phyloP scores from a whole-genome alignment of 257 asterid species.

The Solanum neorickii region DNA sequence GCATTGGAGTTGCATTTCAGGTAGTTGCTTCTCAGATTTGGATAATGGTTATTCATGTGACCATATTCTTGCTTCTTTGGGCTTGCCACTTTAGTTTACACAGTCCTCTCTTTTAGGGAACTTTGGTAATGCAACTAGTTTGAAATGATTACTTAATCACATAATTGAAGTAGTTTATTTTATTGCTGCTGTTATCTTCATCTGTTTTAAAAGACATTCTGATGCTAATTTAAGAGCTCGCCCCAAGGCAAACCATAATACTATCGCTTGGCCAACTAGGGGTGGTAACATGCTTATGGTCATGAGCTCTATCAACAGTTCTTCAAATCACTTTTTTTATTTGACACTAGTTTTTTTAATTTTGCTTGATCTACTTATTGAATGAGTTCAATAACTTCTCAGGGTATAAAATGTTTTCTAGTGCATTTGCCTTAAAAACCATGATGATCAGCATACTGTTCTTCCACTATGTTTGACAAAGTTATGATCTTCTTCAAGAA shows the following conservation, averaged over 20 bases:
- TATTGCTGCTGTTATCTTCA: not conserved
- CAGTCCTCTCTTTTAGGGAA: not conserved
- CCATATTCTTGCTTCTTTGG: not conserved
- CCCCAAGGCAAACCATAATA: not conserved
- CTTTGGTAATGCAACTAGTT: not conserved
- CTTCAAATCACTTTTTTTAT: not conserved
- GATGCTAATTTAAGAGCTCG: not conserved
- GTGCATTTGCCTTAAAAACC: not conserved
- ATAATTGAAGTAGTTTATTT: not conserved
- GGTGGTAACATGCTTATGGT: not conserved
- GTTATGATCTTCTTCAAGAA: not conserved
- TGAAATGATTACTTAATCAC: not conserved
- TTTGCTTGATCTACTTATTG: not conserved
- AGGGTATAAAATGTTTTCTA: not conserved
- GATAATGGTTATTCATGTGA: not conserved
- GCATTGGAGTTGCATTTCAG: conserved; percentile 99
- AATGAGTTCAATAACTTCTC: not conserved
- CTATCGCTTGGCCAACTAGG: not conserved
- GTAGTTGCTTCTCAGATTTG: conserved; percentile 28
- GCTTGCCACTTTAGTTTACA: not conserved
- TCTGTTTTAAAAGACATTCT: not conserved
- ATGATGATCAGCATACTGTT: not conserved
- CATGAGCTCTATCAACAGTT: not conserved
- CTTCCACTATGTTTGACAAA: not conserved
- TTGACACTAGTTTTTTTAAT: not conserved